Evolutionary conservation across 805 yeast genomes (phyloP).

Genomic region (Suhomyces prunicola): DNA sequence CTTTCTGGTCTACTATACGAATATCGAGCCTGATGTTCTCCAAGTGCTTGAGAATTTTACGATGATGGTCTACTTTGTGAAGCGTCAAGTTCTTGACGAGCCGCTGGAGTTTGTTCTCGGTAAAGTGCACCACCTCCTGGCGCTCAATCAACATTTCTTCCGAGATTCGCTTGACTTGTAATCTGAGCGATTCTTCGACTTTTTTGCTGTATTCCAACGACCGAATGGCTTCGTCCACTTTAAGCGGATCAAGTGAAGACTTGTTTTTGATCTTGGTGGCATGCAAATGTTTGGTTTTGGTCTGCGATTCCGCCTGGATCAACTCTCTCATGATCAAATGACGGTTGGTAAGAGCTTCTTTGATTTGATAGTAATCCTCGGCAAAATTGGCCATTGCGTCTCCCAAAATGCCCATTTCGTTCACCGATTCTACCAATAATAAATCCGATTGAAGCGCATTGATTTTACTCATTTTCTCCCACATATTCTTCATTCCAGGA

Average conservation of each 20-base stretch:
- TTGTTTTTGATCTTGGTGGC: slow-evolving; percentile 71
- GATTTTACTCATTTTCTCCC: slow-evolving; percentile 74
- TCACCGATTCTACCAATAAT: slow-evolving; percentile 65
- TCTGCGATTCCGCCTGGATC: slow-evolving; percentile 69
- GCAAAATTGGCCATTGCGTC: slow-evolving; percentile 67
- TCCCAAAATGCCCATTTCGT: slow-evolving; percentile 70
- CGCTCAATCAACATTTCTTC: slow-evolving; percentile 80
- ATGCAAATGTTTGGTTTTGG: slow-evolving; percentile 64
- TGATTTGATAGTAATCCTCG: slow-evolving; percentile 79
- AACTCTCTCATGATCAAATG: slow-evolving; percentile 90
- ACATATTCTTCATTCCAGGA: slow-evolving; percentile 71
- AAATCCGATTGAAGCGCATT: slow-evolving; percentile 71
- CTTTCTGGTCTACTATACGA: slow-evolving; percentile 67
- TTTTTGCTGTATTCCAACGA: slow-evolving; percentile 75
- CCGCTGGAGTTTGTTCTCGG: slow-evolving; percentile 53
- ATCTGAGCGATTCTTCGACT: slow-evolving; percentile 70
- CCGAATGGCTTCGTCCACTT: slow-evolving; percentile 85
- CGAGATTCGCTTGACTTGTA: slow-evolving; percentile 77
- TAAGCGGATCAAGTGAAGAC: slow-evolving; percentile 76
- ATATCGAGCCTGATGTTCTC: slow-evolving; percentile 71
- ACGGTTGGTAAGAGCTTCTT: slow-evolving; percentile 90
- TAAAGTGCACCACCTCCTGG: slow-evolving; percentile 52
- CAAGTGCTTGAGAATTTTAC: slow-evolving; percentile 71
- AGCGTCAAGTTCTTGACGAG: slow-evolving; percentile 59
- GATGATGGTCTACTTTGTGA: slow-evolving; percentile 78